Base-by-base conservation (phyloP, 2,329 filamentous ascomycete genomes). In the Sporothrix protearum region DNA sequence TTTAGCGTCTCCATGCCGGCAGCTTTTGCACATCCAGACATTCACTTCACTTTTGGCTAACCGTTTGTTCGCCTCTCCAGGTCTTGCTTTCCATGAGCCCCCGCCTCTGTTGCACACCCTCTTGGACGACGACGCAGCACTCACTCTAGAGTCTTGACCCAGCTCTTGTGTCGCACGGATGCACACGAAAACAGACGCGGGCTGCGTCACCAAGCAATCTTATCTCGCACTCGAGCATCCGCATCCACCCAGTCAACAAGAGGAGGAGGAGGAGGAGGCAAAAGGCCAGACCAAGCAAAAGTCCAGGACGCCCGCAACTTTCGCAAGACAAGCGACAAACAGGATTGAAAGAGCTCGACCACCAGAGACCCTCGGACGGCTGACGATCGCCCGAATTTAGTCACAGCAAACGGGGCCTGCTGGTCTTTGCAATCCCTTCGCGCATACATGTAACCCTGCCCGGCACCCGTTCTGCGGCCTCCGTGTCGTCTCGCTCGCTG, bases 371-470 rank as follows among this genome's bases (percentile, higher is more conserved):
- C 10, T 63, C 33, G 33, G 36, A 63, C 57, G 33, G 33, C 36
- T 63, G 57, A 39, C 57, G 57, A 42, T 63, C 57, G 10, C 57
- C 57, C 12, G 57, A 19, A 47, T 2, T 12, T 12, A 42, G 57
- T 42, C 33, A 33, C 47, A 57, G 49, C 47, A 68, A 68, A 68
- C 49, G 25, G 66, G 22, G 49, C n/a, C 66, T 30, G 42, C 42
- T 39, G 25, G 30, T 64, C n/a, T 61, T 7, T 22, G 36, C 3
- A 14, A 47, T 47, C 42, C 51, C 39, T 16, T 57, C 22, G n/a
- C 47, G 49, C 49, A 57, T 42, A 42, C 30, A 68, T 68, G 66
- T n/a, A 51, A 57, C 66, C 47, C 49, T 68, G 49, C 66, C 66
- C 66, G 66, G 66, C 66, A 22, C 49, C 30, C 47, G 22, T 57